A percentile compares a stretch with the other conserved stretches of the same genome.
These are phyloP conservation scores for Paramecium octaurelia DNA, from an alignment of 73 alveolate genomes.

Conservation along the genomic window DNA sequence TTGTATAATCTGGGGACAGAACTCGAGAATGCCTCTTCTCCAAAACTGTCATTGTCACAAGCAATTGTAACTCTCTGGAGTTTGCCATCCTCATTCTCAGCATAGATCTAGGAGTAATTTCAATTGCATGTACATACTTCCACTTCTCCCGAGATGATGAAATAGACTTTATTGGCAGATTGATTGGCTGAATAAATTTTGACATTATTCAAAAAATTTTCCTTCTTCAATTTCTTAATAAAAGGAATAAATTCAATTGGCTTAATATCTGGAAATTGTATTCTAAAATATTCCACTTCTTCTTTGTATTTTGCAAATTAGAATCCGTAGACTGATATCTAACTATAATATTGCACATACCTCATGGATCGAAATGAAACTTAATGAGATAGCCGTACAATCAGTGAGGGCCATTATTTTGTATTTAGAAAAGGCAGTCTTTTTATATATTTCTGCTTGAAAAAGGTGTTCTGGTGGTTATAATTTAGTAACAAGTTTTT, in stretches of 20 bases:
- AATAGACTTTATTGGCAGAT: background rate
- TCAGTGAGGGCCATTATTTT: background rate
- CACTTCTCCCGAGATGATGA: background rate
- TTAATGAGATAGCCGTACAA: background rate
- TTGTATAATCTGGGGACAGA: background rate
- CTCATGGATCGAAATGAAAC: background rate
- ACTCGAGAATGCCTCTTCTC: background rate
- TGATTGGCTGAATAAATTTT: background rate
- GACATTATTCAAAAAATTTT: background rate
- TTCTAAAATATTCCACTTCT: background rate
- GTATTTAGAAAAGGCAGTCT: background rate
- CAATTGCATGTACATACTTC: background rate
- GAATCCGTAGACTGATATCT: conserved; percentile 1
- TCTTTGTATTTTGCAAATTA: conserved; percentile 2
- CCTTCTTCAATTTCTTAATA: background rate
- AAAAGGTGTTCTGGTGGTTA: background rate
- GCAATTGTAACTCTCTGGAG: background rate
- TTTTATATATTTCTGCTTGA: background rate
- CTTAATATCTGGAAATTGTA: background rate
- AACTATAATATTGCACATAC: background rate
- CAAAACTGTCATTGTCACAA: conserved; percentile 34
- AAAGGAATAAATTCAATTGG: conserved; percentile 34
- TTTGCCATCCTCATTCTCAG: conserved; percentile 27
- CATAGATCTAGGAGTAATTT: background rate
- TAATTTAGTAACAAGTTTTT: background rate